These are phyloP conservation scores for Melastoma malabathricum DNA, from an alignment of 345 rosid genomes.

Conservation along the genomic window DNA sequence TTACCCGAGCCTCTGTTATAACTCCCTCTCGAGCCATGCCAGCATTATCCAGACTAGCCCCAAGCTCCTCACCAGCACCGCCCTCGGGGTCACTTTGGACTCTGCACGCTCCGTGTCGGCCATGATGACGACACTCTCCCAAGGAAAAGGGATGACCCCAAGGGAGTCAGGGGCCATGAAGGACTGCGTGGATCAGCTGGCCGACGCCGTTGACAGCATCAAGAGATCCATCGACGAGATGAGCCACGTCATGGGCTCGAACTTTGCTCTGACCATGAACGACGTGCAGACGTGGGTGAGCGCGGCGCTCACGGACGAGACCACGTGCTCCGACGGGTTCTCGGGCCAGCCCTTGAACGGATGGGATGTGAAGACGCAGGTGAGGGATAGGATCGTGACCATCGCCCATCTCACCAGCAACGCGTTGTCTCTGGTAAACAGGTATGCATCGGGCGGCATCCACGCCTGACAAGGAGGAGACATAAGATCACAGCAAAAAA, in stretches of 20 bases:
- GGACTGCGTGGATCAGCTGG: constrained; percentile 22
- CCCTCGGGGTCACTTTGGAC: constrained; percentile 17
- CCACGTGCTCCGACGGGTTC: constrained; percentile 28
- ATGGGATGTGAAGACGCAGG: constrained; percentile 5
- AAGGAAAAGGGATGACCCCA: constrained; percentile 4
- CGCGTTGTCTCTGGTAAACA: constrained; percentile 19
- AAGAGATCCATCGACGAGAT: constrained; percentile 13
- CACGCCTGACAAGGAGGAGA: not conserved
- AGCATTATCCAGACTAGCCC: constrained; percentile 20
- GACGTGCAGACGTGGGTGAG: constrained; percentile 26
- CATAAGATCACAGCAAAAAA: too few relatives aligned
- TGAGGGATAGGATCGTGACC: constrained; percentile 9
- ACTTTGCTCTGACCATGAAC: constrained; percentile 14
- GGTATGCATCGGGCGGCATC: constrained; percentile 11
- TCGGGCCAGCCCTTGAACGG: constrained; percentile 14
- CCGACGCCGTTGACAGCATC: constrained; percentile 13
- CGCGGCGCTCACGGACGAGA: constrained; percentile 32
- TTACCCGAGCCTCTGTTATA: constrained; percentile 22
- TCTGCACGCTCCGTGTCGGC: constrained; percentile 10
- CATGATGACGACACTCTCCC: constrained; percentile 13
- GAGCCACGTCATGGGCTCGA: constrained; percentile 9
- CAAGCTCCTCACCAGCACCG: constrained; percentile 14
- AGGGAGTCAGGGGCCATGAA: constrained; percentile 20
- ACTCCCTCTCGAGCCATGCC: constrained; percentile 23
- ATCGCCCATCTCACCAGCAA: constrained; percentile 22